Conservation (phyloP, 805 yeast genomes). For the Nakazawaea ernobii region DNA sequence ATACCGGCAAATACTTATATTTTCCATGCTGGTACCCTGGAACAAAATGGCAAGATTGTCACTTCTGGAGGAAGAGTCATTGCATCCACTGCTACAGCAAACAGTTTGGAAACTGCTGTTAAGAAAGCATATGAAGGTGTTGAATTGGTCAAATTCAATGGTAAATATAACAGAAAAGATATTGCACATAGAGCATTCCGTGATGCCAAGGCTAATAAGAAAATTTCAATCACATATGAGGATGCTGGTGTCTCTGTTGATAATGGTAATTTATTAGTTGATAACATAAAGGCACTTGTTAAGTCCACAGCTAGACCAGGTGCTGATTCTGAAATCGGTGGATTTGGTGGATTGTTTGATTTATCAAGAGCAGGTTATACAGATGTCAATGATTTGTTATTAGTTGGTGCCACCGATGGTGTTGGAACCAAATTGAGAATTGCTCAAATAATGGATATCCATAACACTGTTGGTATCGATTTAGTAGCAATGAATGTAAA, state of each 20-base stretch:
- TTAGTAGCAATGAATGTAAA: conserved; percentile 98
- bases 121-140: conserved; percentile 84
- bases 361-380: conserved; percentile 79
- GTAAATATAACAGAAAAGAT: conserved; percentile 82
- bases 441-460: conserved; percentile 85
- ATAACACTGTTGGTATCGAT: conserved; percentile 98
- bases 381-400: conserved; percentile 65
- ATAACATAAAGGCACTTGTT: conserved; percentile 84
- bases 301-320: conserved; percentile 93
- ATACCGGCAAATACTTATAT: conserved; percentile 59
- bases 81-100: conserved; percentile 85
- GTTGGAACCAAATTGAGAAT: conserved; percentile 96
- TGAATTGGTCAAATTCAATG: conserved; percentile 61
- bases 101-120: conserved; percentile 73
- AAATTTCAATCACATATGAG: conserved; percentile 71
- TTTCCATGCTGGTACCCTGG: conserved; percentile 94
- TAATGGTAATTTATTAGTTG: conserved; percentile 86
- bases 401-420: conserved; percentile 98
- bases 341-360: conserved; percentile 97
- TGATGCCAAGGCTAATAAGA: conserved; percentile 28
- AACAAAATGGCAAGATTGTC: conserved; percentile 50
- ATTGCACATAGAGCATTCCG: conserved; percentile 96
- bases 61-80: conserved; percentile 97
- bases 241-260: conserved; percentile 98
- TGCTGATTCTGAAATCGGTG: conserved; percentile 97